Evolutionary conservation across 352 stramenopile genomes (phyloP), one percentile per base, ranked within the genome.

Genomic region (Peronospora belbahrii): DNA sequence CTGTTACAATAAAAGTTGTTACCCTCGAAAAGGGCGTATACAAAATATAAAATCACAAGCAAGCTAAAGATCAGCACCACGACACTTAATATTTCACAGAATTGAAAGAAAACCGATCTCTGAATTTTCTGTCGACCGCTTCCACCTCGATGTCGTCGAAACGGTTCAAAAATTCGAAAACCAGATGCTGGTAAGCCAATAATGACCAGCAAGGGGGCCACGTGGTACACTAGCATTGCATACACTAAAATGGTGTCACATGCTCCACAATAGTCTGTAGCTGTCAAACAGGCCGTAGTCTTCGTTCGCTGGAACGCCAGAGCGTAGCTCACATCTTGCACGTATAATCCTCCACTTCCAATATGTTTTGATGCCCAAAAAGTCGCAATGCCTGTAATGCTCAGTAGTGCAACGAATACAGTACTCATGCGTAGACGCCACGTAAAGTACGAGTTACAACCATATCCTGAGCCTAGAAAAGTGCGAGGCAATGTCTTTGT

Each of bases 371-470:
- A 59, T 2, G 17, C 30, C 70, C 70, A 92, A 48, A 72, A 88
- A 6, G 25, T 22, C 6, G 66, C 33, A 33, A 89, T 69, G 17
- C 74, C 77, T 14, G 43, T 25, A 7, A 72, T 40, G 4, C 72
- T 61, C 22, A 90, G 24, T 3, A 48, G 22, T 5, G 65, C 33
- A 17, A 92, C 44, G 13, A 69, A 45, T 6, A 86, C 28, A 45
- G 69, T 73, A 28, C 59, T 65, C 47, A 72, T 49, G 18, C 67
- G 65, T 37, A 92, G 56, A 0, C 74, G 64, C 52, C 77, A 66
- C 14, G 71, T 79, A 60, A 92, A 92, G 56, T 87, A 92, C 65
- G 81, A 88, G 53, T 92, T 92, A 27, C 47, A 47, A 3, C 67
- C 67, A 55, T 82, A 88, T 7, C 68, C 70, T 1, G 62, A 14